phyloP scores from a whole-genome alignment of 2,329 filamentous ascomycete species.

The Stagonosporopsis rhizophila region DNA sequence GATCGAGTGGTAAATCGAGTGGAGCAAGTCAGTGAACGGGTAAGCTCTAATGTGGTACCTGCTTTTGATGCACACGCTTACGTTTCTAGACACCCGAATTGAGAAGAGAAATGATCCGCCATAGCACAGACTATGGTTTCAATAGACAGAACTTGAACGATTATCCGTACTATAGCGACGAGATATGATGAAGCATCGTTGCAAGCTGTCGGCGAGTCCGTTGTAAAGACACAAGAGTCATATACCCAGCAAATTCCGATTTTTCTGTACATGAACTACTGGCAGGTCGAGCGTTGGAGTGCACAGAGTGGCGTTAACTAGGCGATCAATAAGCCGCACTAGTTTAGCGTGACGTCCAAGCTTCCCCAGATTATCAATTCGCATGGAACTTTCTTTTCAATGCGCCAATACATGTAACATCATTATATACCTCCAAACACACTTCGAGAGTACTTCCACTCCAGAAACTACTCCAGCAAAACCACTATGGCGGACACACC shows the following conservation, averaged over 20 bases:
- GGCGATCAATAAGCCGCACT: conserved; percentile 4
- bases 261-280: no score
- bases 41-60: background rate
- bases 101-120: conserved; percentile 17
- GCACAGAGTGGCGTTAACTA: conserved; percentile 3
- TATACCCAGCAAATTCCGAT: no score
- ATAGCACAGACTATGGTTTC: conserved; percentile 16
- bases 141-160: background rate
- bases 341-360: conserved; percentile 7
- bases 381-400: conserved; percentile 12
- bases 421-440: background rate
- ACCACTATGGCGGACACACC: conserved; percentile 51
- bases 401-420: conserved; percentile 1
- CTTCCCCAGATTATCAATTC: conserved; percentile 17
- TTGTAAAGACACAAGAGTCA: background rate
- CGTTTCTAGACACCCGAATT: conserved; percentile 12
- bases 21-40: conserved; percentile 43
- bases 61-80: background rate
- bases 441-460: background rate
- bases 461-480: background rate
- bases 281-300: background rate
- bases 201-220: no score
- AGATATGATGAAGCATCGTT: background rate
- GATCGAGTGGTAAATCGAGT: conserved; percentile 47
- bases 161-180: conserved; percentile 6